Conservation (phyloP, 768 basidiomycete genomes). For the Boletellus emodensis region DNA sequence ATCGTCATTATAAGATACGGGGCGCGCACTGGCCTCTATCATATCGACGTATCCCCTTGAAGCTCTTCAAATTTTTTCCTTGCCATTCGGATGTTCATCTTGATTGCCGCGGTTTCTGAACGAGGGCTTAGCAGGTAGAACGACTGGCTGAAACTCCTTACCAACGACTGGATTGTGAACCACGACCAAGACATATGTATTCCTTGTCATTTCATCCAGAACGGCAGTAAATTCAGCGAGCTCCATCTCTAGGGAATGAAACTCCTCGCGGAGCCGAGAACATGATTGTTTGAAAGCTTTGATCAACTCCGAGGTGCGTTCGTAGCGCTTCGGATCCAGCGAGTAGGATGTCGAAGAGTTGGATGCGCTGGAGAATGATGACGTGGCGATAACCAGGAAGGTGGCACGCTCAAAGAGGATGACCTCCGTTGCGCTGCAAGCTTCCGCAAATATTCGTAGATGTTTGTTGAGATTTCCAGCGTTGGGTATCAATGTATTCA, state of each 20-base stretch:
- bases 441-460: conserved; percentile 78
- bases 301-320: conserved; percentile 88
- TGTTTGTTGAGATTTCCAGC: conserved; percentile 85
- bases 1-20: neutral
- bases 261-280: conserved; percentile 79
- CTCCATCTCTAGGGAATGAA: conserved; percentile 84
- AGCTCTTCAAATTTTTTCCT: conserved; percentile 87
- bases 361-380: conserved; percentile 42
- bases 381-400: conserved; percentile 94
- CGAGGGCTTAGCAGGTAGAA: neutral
- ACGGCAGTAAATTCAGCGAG: conserved; percentile 82
- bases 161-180: conserved; percentile 88
- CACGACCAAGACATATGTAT: conserved; percentile 89
- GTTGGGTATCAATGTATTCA: conserved; percentile 95
- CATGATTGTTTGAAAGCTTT: conserved; percentile 95
- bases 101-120: conserved; percentile 82
- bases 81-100: conserved; percentile 83
- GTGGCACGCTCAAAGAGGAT: conserved; percentile 97
- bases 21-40: conserved; percentile 8
- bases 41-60: conserved; percentile 61
- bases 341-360: conserved; percentile 37
- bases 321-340: conserved; percentile 70
- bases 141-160: conserved; percentile 32
- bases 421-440: conserved; percentile 89
- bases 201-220: conserved; percentile 87